Percentiles rank a stretch among this genome's conserved stretches.
phyloP scores from a whole-genome alignment of 1,139 yeast genomes.

The Pichia sp. region DNA sequence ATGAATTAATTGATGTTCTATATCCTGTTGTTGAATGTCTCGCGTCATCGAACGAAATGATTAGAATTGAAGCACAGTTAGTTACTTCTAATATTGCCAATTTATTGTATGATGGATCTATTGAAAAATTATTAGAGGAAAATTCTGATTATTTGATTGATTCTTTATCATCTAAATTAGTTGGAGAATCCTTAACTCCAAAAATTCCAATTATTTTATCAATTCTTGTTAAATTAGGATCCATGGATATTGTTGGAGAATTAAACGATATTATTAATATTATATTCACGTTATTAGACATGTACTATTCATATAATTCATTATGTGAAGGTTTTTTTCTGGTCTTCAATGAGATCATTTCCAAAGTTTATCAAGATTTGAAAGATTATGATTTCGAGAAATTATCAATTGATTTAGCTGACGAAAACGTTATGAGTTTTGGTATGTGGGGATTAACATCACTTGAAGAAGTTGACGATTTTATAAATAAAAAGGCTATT shows the following conservation, averaged over 20 bases:
- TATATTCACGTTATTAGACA: constrained; percentile 69
- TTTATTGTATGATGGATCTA: constrained; percentile 50
- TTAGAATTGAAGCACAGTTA: constrained; percentile 42
- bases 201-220: constrained; percentile 64
- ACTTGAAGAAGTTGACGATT: constrained; percentile 35
- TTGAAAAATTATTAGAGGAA: constrained; percentile 48
- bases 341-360: constrained; percentile 59
- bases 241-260: constrained; percentile 56
- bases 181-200: constrained; percentile 66
- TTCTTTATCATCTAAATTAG: constrained; percentile 58
- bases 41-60: constrained; percentile 39
- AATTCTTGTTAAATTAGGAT: constrained; percentile 63
- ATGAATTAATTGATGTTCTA: constrained; percentile 47
- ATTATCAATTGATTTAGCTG: constrained; percentile 18
- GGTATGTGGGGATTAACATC: constrained; percentile 53
- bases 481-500: constrained; percentile 33
- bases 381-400: constrained; percentile 20
- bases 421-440: constrained; percentile 28
- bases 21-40: constrained; percentile 51
- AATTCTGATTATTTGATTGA: constrained; percentile 82
- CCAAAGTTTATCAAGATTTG: constrained; percentile 44
- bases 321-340: constrained; percentile 70
- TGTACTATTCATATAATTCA: constrained; percentile 72
- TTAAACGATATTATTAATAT: constrained; percentile 65
- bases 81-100: constrained; percentile 44